These are phyloP conservation scores for Debaryomyces coudertii DNA, from an alignment of 1,139 yeast species.

Conservation along the genomic window DNA sequence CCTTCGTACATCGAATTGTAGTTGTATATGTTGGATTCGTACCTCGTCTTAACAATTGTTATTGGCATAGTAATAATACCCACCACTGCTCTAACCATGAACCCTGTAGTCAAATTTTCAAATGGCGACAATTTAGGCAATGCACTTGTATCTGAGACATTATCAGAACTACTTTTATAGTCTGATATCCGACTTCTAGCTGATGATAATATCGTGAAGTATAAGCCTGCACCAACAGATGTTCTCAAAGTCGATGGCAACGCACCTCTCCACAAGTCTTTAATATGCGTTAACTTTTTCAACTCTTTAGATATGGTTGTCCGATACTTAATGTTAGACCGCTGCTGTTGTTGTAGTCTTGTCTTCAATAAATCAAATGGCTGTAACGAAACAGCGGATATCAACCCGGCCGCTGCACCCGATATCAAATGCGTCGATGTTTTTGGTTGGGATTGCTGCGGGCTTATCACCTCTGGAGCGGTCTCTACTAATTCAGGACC, in stretches of 20 bases:
- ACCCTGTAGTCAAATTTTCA: conserved; percentile 79
- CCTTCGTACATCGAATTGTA: conserved; percentile 73
- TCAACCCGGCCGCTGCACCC: conserved; percentile 85
- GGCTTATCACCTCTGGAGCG: neutral
- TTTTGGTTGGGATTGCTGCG: conserved; percentile 15
- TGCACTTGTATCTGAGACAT: conserved; percentile 28
- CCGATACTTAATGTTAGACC: conserved; percentile 41
- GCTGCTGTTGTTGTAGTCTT: conserved; percentile 73
- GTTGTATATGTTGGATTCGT: conserved; percentile 74
- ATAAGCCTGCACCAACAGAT: conserved; percentile 87
- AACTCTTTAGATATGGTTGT: conserved; percentile 46
- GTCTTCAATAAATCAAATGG: conserved; percentile 92
- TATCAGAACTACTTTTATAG: conserved; percentile 19
- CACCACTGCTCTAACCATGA: conserved; percentile 75
- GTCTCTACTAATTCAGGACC: neutral
- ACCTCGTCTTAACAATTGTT: conserved; percentile 90
- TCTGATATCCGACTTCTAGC: conserved; percentile 58
- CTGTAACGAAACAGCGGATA: conserved; percentile 80
- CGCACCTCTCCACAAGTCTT: conserved; percentile 89
- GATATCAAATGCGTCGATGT: conserved; percentile 61
- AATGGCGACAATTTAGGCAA: conserved; percentile 73
- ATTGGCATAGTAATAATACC: conserved; percentile 96
- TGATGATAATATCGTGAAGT: conserved; percentile 70
- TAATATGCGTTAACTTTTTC: conserved; percentile 46
- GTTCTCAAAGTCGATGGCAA: conserved; percentile 88